Conservation (phyloP, 179 eudicot genomes). For the Beta corolliflora region DNA sequence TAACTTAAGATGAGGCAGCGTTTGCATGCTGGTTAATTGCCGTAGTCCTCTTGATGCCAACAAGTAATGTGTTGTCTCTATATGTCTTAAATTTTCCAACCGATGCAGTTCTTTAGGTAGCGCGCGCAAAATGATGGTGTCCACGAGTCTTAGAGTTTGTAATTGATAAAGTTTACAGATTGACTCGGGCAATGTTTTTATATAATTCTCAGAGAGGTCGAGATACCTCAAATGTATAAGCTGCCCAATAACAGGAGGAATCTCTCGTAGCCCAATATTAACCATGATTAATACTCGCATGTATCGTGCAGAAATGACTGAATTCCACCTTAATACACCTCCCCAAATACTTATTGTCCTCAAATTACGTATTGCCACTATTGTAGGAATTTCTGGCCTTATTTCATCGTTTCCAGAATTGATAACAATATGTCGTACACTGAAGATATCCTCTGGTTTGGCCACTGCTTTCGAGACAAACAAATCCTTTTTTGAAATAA, state of each 20-base stretch:
- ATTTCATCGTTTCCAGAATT: not conserved
- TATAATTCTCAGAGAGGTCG: slow-evolving; percentile 18
- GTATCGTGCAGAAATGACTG: not conserved
- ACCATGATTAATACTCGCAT: not conserved
- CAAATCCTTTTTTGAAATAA: slow-evolving; percentile 5
- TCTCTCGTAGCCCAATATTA: not conserved
- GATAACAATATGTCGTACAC: not conserved
- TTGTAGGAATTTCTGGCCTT: not conserved
- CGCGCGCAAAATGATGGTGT: not conserved
- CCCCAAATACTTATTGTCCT: not conserved
- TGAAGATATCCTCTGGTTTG: not conserved
- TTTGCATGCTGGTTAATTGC: not conserved
- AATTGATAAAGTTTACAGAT: slow-evolving; percentile 25
- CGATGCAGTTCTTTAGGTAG: not conserved
- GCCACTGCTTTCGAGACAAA: not conserved
- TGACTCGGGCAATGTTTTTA: slow-evolving; percentile 16
- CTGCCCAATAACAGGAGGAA: slow-evolving; percentile 15
- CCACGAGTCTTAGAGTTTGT: slow-evolving; percentile 9
- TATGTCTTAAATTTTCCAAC: slow-evolving; percentile 22
- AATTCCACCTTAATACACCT: not conserved
- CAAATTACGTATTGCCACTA: not conserved
- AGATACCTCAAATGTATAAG: slow-evolving; percentile 23
- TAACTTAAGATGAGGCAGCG: slow-evolving; percentile 4
- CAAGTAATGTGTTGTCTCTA: not conserved
- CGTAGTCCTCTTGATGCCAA: not conserved